Conservation (phyloP, 257 asterid species). For the Petrea volubilis region DNA sequence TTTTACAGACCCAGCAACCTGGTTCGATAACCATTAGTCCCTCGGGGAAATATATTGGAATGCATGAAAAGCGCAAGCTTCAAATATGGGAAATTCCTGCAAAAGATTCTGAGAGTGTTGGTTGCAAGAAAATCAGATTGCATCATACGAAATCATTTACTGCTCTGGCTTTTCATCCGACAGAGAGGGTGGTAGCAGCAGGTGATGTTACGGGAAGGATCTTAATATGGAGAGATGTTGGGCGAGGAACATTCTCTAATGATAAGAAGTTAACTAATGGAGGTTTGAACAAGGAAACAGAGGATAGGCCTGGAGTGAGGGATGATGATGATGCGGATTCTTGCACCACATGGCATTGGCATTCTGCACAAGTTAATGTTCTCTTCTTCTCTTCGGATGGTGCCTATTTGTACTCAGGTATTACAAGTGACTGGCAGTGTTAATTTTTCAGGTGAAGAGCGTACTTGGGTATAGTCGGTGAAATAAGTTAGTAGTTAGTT, state of each 20-base stretch:
- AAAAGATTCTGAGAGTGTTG: conserved; percentile 53
- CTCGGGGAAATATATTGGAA: conserved; percentile 68
- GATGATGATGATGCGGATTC: conserved; percentile 78
- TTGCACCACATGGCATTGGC: conserved; percentile 99
- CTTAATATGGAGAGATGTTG: conserved; percentile 90
- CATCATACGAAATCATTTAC: conserved; percentile 79
- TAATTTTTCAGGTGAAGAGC: conserved; percentile 17
- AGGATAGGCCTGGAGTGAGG: conserved; percentile 83
- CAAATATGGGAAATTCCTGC: conserved; percentile 82
- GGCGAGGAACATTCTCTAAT: conserved; percentile 40
- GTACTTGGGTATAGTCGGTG: conserved; percentile 2
- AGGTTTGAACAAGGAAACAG: conserved; percentile 37
- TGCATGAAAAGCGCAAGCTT: conserved; percentile 59
- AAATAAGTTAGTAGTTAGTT: conserved; percentile 1
- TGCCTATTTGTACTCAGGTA: conserved; percentile 94
- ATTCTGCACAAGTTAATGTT: conserved; percentile 76
- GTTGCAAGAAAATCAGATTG: conserved; percentile 55
- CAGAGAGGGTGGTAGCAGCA: conserved; percentile 79
- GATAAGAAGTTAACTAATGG: conserved; percentile 35
- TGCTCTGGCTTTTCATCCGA: conserved; percentile 90
- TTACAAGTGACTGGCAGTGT: background rate
- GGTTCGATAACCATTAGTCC: conserved; percentile 53
- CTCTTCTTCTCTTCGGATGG: conserved; percentile 95
- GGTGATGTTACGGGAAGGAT: conserved; percentile 95
- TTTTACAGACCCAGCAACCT: conserved; percentile 53